A percentile compares a stretch with the other conserved stretches of the same genome.
These are phyloP conservation scores for Leptosphaerulina australis DNA, from an alignment of 2,329 filamentous ascomycete species.

Conservation along the genomic window DNA sequence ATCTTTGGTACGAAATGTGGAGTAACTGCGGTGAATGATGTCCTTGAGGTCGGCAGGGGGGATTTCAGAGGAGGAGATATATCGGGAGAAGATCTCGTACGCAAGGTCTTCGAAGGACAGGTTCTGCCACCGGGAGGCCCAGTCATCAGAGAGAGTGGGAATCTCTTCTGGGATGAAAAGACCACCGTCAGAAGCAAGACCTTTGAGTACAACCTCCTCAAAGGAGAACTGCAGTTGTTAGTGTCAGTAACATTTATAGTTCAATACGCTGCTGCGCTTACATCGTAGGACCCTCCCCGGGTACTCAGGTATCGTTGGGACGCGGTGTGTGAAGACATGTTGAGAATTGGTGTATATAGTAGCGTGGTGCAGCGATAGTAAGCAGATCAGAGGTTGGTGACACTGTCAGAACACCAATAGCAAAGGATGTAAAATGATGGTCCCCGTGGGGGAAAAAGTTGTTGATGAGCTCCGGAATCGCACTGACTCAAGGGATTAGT, in stretches of 20 bases:
- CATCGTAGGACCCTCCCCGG: slow-evolving; percentile 66
- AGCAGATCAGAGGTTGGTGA: slow-evolving; percentile 13
- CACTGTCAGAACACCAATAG: slow-evolving; percentile 18
- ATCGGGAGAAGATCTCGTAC: slow-evolving; percentile 82
- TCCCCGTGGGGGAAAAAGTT: slow-evolving; percentile 37
- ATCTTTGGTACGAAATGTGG: slow-evolving; percentile 81
- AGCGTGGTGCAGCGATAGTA: background rate
- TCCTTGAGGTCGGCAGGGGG: slow-evolving; percentile 77
- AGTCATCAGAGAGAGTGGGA: slow-evolving; percentile 66
- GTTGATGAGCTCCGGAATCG: slow-evolving; percentile 35
- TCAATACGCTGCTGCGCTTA: slow-evolving; percentile 44
- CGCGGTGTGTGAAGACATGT: slow-evolving; percentile 55
- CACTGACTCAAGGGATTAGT: slow-evolving; percentile 33
- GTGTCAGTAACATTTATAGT: slow-evolving; percentile 8
- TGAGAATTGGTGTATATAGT: slow-evolving; percentile 8
- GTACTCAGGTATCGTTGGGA: slow-evolving; percentile 69
- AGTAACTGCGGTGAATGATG: slow-evolving; percentile 85
- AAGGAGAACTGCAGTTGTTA: slow-evolving; percentile 73
- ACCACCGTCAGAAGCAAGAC: slow-evolving; percentile 83
- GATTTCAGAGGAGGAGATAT: slow-evolving; percentile 84
- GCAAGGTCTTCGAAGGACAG: slow-evolving; percentile 82
- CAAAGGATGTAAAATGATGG: slow-evolving; percentile 17
- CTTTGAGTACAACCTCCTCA: slow-evolving; percentile 88
- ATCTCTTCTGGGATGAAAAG: slow-evolving; percentile 88
- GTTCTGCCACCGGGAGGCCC: slow-evolving; percentile 74